Evolutionary conservation across 441 rosid species (phyloP), one percentile per base, ranked within the genome.

Genomic region (Viola pubescens): DNA sequence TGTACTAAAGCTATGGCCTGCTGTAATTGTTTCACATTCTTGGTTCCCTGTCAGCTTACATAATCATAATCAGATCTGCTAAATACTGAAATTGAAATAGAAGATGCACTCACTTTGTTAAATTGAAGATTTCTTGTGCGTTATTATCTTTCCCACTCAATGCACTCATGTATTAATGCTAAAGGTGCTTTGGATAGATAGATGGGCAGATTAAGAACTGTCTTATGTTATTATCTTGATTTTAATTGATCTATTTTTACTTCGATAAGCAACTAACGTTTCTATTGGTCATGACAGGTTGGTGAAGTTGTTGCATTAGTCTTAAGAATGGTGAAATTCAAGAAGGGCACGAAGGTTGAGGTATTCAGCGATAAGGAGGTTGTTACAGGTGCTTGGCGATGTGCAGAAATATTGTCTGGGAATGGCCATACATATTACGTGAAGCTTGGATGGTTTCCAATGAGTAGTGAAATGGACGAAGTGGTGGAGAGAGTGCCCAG

Each of bases 311-410:
- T 52, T 10, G 16, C 2, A 6, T 45, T 46, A 19, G 37, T 40
- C 49, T 9, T 42, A 48, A 48, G n/a, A 38, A 70, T 54, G 45
- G 75, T 79, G 83, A 73, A 79, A 52, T 73, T 75, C 69, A 75
- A 47, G 61, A 75, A 71, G 64, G 82, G 83, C 7, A 62, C 52
- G 58, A 79, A 70, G 52, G 82, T 81, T 50, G 86, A 81, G 62
- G 80, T 79, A 0, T 50, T 75, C 10, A 73, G 69, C 70, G 67
- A 12, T 47, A 44, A 67, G 64, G 80, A 71, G 55, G 68, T 60
- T 40, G 47, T 71, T 4, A 67, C 59, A 1, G 83, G 76, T 1
- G 56, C 70, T 0, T 81, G 83, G 83, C 62, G 49, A 9, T 60
- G 72, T 55, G 81, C 77, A 1, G 79, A 71, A 63, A 60, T 81